Evolutionary conservation across 179 eudicot species (phyloP), one percentile per base, ranked within the genome.

Genomic region (Spinacia oleracea): DNA sequence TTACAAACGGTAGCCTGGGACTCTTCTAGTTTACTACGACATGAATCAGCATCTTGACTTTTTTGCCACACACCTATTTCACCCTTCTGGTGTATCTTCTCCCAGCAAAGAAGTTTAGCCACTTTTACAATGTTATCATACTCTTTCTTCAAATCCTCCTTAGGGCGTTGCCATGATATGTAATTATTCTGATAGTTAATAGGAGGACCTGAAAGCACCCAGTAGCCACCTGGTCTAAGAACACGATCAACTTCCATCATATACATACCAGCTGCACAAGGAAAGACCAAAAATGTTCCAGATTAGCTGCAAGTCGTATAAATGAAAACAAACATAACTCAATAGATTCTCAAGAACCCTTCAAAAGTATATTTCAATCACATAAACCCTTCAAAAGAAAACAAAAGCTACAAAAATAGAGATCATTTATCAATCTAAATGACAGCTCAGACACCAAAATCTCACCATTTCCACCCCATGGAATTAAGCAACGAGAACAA

Each of bases 211-310:
- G 97, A 80, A 80, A 91, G 97, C 70, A 91, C 88, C 97, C 97
- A 91, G 80, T 90, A 91, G 27, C 97, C 97, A 60, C 97, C 97
- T 53, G 97, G 93, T 86, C 97, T 87, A 31, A 91, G 86, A 51
- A 91, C 93, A 78, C 97, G 87, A 73, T 91, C 97, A 72, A 91
- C 93, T 88, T 91, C 97, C 92, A 84, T 91, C 93, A 91, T 79
- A 73, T 89, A 88, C n/a, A 84, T 73, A 79, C 97, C 97, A 83
- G 83, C 97, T 91, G 84, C 79, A 80, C 35, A 63, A 53, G 27
- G n/a, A 31, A 81, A 3, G 38, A 73, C 21, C 75, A 70, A 25
- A 71, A 21, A 46, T 42, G 60, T 12, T 9, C 18, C 72, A 59
- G 1, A 55, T 72, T n/a, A 77, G 77, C 62, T 72, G 45, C 63